These are phyloP conservation scores for Solanum sitiens DNA, from an alignment of 257 asterid species.

Conservation along the genomic window DNA sequence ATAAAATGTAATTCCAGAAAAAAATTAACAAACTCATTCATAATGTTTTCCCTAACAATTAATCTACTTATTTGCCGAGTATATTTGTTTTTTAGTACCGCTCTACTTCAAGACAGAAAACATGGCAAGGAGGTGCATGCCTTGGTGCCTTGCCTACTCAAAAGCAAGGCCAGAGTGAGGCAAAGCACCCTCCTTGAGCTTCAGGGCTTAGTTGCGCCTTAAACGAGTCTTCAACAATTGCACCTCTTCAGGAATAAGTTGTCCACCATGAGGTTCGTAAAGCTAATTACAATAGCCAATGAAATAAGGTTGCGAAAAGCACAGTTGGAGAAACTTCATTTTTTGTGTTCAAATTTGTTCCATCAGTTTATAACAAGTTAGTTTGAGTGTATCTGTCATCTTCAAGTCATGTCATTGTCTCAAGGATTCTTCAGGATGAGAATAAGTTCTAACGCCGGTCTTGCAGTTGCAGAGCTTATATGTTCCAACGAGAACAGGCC, in stretches of 20 bases:
- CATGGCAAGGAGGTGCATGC: neutral
- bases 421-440: neutral
- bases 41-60: neutral
- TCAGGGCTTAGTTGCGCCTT: neutral
- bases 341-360: neutral
- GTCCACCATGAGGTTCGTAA: neutral
- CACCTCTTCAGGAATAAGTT: neutral
- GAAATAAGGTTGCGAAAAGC: neutral
- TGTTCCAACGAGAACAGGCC: neutral
- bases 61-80: neutral
- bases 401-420: neutral
- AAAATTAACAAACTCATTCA: neutral
- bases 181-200: neutral
- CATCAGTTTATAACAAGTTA: neutral
- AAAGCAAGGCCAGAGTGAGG: neutral
- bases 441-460: neutral
- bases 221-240: neutral
- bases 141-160: neutral
- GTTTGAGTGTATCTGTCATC: neutral
- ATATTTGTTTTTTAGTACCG: neutral
- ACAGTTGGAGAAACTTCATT: neutral
- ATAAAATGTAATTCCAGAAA: neutral
- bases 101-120: neutral
- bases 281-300: neutral
- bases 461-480: neutral